Evolutionary conservation across 2,329 filamentous ascomycete genomes (phyloP), one percentile per base, ranked within the genome.

Genomic region (Fusarium hainanense): DNA sequence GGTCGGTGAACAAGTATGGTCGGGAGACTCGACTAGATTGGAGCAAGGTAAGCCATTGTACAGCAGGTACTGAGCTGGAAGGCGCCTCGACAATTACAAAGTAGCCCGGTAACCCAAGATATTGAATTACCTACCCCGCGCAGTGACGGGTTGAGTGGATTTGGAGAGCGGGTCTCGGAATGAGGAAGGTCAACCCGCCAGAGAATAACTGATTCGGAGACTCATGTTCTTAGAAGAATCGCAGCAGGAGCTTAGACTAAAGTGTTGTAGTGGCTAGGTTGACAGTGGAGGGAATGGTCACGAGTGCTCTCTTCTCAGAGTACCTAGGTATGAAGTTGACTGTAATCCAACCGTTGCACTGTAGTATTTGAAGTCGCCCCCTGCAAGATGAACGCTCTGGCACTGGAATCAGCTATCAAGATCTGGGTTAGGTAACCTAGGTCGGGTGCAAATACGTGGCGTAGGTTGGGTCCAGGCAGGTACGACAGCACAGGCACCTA

Each of bases 131-230:
- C 42, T 61, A 61, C 61, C 67, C 68, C 67, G 47, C 67, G 54
- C 47, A 13, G 25, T 56, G 54, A 46, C 54, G 56, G 61, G 25
- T 11, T 48, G 30, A 23, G 47, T 56, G 47, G 44, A 49, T 30
- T 58, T 66, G 51, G 51, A 44, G 51, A 69, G 55, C 51, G 41
- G 44, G 55, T 37, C 47, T 42, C 37, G 40, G 23, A 58, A 70
- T 68, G 44, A 68, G 67, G 67, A 69, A 69, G 42, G 67, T 62
- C 41, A 69, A 58, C 63, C 67, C 67, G 67, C 34, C 28, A 46
- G 42, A 54, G 37, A 30, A 37, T 30, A 34, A 43, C 25, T 40
- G 20, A 20, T 51, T 37, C 8, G 16, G 23, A 27, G 18, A 8
- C 13, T 37, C 18, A 20, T 51, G 12, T 13, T 41, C 11, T 41